Percentiles rank a stretch among this genome's conserved stretches.
phyloP scores from a whole-genome alignment of 106 monocot genomes.

The Dendrobium huoshanense region DNA sequence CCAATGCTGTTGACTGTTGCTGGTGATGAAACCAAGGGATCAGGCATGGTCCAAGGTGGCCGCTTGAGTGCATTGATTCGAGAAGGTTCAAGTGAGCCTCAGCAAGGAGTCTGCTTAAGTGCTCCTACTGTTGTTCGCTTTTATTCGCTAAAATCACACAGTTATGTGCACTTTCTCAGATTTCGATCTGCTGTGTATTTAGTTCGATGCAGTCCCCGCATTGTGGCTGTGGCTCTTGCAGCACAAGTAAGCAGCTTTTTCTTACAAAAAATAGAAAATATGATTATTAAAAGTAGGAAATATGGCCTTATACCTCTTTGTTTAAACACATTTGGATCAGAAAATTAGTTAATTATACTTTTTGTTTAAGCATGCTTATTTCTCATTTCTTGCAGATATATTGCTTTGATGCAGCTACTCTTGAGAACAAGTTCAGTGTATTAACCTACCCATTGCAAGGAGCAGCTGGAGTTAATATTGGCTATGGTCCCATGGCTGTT shows the following conservation, averaged over 20 bases:
- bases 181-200: constrained; percentile 92
- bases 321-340: too few species aligned
- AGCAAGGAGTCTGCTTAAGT: constrained; percentile 40
- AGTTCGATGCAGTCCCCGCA: constrained; percentile 85
- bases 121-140: constrained; percentile 88
- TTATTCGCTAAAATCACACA: constrained; percentile 84
- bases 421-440: constrained; percentile 94
- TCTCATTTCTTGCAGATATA: constrained; percentile 59
- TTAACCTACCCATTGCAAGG: constrained; percentile 88
- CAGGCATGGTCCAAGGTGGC: constrained; percentile 75
- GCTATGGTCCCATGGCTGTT: constrained; percentile 92
- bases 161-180: constrained; percentile 77
- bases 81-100: constrained; percentile 44
- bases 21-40: constrained; percentile 90
- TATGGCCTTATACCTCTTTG: not conserved
- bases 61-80: constrained; percentile 71
- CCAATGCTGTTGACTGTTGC: constrained; percentile 86
- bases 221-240: constrained; percentile 90
- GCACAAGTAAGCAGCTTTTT: constrained; percentile 61
- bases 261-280: not conserved
- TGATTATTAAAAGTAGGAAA: not conserved
- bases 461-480: constrained; percentile 65
- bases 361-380: not conserved
- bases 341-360: not conserved
- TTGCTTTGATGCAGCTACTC: constrained; percentile 91